Base-by-base conservation (phyloP, 768 basidiomycete species). In the Mycena haematopus region DNA sequence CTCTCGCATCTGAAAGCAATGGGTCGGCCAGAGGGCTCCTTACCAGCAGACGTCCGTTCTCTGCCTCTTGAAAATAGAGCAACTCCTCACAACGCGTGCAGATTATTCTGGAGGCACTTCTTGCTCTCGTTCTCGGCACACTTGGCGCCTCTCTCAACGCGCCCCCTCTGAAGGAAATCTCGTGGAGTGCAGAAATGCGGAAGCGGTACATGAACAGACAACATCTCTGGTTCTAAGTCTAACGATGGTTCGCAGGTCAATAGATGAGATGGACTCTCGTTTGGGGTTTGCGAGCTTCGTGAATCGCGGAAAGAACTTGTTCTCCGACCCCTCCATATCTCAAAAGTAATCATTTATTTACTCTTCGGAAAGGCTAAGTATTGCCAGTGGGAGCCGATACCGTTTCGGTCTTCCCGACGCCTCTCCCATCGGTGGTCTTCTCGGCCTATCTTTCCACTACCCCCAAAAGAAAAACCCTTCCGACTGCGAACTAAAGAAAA, bases 131-230 rank as follows among this genome's bases (percentile, higher is more conserved):
- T n/a, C 63, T 90, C 11, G 91, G 92, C 22, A 87, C 85, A 21
- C 60, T 93, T 3, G 93, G 92, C 8, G 90, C 91, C 33, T 84
- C 86, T n/a, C 68, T 91, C 62, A 88, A 84, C 66, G 82, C 89
- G 8, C 85, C 91, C 1, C 72, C 80, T 33, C 75, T 94, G 35
- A 92, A 89, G 68, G 91, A 93, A 69, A 91, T 94, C 62, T 89
- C 90, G 35, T 95, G 92, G 93, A 85, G 91, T 19, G 92, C 90
- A 68, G 93, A 96, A 76, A 95, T 95, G 93, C 84, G 83, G 68
- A 88, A 84, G 71, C 82, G 88, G 93, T 93, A 68, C 67, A 86
- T 56, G 21, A 19, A 15, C 75, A 31, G 8, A 31, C 46, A n/a
- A 11, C n/a, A 52, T 58, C 40, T 50, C 14, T 21, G 35, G 6